phyloP scores from a whole-genome alignment of 331 rosid genomes.

The Cydonia oblonga region DNA sequence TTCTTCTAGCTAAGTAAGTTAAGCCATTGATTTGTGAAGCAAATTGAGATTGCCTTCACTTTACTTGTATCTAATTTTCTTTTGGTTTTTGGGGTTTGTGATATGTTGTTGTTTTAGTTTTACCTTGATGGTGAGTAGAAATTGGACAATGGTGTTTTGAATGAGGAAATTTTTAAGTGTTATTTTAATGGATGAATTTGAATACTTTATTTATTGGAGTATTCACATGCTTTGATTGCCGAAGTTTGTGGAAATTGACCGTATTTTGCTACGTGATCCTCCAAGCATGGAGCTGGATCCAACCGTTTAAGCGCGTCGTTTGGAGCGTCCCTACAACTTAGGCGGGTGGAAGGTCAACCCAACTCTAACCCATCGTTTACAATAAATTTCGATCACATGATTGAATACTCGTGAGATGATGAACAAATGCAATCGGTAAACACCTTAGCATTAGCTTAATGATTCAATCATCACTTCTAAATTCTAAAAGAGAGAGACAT shows the following conservation, averaged over 20 bases:
- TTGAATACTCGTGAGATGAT: too few species aligned
- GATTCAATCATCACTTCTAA: too few species aligned
- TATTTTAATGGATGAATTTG: background rate
- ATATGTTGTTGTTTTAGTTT: background rate
- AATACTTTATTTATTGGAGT: background rate
- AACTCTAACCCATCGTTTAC: too few species aligned
- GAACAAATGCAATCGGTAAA: too few species aligned
- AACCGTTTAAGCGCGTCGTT: background rate
- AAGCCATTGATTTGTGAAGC: background rate
- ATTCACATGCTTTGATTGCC: background rate
- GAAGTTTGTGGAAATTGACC: background rate
- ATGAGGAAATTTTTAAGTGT: background rate
- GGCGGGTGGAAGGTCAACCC: too few species aligned
- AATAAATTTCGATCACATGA: too few species aligned
- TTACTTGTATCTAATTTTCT: background rate
- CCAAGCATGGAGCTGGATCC: background rate
- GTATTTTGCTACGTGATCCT: background rate
- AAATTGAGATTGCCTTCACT: background rate
- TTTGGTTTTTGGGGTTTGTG: background rate
- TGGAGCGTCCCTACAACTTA: too few species aligned
- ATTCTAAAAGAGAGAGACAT: too few species aligned
- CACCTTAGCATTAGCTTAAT: too few species aligned
- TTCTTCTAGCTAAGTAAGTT: background rate
- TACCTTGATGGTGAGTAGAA: constrained; percentile 3
- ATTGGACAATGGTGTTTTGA: background rate